These are phyloP conservation scores for Phytopythium chamaehyphon DNA, from an alignment of 352 stramenopile species.

Conservation along the genomic window DNA sequence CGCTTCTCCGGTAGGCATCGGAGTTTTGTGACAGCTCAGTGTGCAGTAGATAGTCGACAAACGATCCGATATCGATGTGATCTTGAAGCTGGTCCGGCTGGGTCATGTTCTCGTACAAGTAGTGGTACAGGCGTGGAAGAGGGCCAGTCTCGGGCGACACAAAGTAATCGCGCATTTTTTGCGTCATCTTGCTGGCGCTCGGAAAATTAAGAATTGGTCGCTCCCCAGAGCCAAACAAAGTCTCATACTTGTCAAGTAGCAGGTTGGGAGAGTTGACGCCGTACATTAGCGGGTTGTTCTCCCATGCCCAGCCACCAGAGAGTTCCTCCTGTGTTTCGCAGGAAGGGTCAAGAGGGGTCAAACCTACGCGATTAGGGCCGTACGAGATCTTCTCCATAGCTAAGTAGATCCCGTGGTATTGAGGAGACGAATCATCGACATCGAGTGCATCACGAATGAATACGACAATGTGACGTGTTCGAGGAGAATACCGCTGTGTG, in stretches of 20 bases:
- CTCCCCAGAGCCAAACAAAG: slow-evolving; percentile 48
- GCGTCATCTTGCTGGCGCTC: slow-evolving; percentile 30
- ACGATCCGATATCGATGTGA: slow-evolving; percentile 61
- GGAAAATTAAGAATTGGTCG: slow-evolving; percentile 49
- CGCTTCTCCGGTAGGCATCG: slow-evolving; percentile 55
- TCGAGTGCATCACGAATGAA: slow-evolving; percentile 38
- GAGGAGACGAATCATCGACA: slow-evolving; percentile 23
- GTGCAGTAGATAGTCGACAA: slow-evolving; percentile 71
- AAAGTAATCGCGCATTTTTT: slow-evolving; percentile 67
- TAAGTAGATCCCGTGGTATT: slow-evolving; percentile 59
- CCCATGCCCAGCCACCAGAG: slow-evolving; percentile 61
- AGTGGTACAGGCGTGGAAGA: slow-evolving; percentile 51
- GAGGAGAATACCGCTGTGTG: slow-evolving; percentile 56
- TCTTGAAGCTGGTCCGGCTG: slow-evolving; percentile 38
- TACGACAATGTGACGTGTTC: slow-evolving; percentile 47
- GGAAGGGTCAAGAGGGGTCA: slow-evolving; percentile 25
- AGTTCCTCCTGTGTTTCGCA: slow-evolving; percentile 33
- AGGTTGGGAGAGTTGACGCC: slow-evolving; percentile 59
- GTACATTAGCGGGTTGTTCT: slow-evolving; percentile 51
- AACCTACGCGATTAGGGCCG: slow-evolving; percentile 43
- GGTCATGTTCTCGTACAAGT: slow-evolving; percentile 63
- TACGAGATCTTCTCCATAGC: slow-evolving; percentile 60
- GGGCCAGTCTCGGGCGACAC: slow-evolving; percentile 40
- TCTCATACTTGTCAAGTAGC: slow-evolving; percentile 48
- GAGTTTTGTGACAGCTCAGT: slow-evolving; percentile 59